Percentiles rank a stretch among this genome's conserved stretches.
Evolutionary conservation across 768 basidiomycete genomes (phyloP).

Genomic region (Collybiopsis luxurians): DNA sequence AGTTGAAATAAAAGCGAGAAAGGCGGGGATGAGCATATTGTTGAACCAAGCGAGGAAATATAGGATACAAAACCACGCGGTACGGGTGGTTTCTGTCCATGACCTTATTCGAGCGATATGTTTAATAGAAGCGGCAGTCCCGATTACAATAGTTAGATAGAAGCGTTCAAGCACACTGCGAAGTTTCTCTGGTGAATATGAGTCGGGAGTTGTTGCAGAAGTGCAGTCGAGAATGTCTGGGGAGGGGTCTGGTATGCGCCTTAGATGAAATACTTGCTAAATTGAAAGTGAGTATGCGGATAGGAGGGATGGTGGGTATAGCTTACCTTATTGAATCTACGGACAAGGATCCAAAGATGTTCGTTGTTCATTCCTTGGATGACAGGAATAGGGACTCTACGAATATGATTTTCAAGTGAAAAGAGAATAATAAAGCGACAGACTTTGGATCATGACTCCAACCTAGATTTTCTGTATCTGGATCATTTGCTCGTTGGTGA

Average conservation of each 20-base stretch:
- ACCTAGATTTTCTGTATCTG: background rate
- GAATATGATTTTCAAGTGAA: background rate
- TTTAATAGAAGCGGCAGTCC: constrained; percentile 20
- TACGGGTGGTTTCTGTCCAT: constrained; percentile 36
- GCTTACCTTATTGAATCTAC: constrained; percentile 40
- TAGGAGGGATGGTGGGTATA: background rate
- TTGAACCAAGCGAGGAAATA: constrained; percentile 38
- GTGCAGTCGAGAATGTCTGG: constrained; percentile 36
- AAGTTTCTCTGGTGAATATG: constrained; percentile 37
- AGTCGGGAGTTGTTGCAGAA: constrained; percentile 34
- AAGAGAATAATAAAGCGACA: background rate
- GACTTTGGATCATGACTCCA: background rate
- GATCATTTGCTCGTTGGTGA: background rate
- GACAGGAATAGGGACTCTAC: constrained; percentile 23
- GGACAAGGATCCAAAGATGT: constrained; percentile 33
- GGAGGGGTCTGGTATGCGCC: constrained; percentile 24
- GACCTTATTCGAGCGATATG: constrained; percentile 35
- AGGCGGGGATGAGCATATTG: constrained; percentile 29
- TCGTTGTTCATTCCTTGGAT: constrained; percentile 35
- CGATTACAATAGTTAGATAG: constrained; percentile 34
- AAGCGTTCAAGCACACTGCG: constrained; percentile 37
- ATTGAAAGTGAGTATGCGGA: background rate
- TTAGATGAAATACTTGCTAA: constrained; percentile 38
- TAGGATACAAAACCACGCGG: constrained; percentile 26
- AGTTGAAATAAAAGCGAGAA: constrained; percentile 27